Percentiles rank a stretch among this genome's conserved stretches.
These are phyloP conservation scores for Trebouxia sp. DNA, from an alignment of 139 green algal species.

Conservation along the genomic window DNA sequence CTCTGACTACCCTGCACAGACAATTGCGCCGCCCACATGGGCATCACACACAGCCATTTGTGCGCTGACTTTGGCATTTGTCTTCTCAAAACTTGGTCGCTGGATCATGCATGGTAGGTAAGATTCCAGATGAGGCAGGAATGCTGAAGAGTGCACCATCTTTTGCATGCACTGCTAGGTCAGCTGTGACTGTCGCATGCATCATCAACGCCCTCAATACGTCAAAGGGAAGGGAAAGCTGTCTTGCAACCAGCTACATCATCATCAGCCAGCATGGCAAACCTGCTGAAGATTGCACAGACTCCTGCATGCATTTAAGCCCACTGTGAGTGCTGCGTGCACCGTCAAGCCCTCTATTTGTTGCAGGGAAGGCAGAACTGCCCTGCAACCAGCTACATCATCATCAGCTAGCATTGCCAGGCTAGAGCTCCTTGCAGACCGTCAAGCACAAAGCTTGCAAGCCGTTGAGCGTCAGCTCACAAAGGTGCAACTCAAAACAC, in stretches of 20 bases:
- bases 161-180: not conserved
- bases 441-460: constrained; percentile 32
- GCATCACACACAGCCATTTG: not conserved
- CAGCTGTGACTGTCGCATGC: not conserved
- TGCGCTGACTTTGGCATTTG: not conserved
- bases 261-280: too few species aligned
- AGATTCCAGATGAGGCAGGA: too few species aligned
- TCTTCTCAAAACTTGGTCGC: not conserved
- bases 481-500: constrained; percentile 40
- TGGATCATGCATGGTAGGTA: not conserved
- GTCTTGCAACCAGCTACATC: too few species aligned
- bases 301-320: not conserved
- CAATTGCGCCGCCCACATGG: not conserved
- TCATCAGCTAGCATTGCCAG: constrained; percentile 35
- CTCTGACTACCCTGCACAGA: not conserved
- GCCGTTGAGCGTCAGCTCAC: constrained; percentile 38
- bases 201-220: too few species aligned
- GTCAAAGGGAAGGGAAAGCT: too few species aligned
- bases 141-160: too few species aligned
- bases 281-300: too few species aligned
- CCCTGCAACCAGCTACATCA: not conserved
- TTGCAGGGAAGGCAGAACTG: not conserved
- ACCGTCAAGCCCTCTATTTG: too few species aligned
- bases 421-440: constrained; percentile 34
- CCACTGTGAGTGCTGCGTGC: too few species aligned